These are phyloP conservation scores for Coemansia sp. DNA, from an alignment of 192 early-diverging fungal species.

Conservation along the genomic window DNA sequence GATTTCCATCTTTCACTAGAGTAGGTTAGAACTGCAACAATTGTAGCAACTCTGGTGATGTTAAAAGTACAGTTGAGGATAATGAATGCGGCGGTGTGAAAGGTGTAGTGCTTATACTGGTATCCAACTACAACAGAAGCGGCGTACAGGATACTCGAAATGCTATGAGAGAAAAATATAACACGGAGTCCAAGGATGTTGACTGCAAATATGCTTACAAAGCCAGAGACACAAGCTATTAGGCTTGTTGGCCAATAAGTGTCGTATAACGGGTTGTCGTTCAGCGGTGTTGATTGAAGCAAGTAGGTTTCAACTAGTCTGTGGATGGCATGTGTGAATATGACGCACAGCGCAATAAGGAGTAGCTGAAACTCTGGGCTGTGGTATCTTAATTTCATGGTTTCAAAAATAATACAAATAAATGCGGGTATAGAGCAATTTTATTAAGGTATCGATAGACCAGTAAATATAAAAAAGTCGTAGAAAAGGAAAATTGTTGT, in stretches of 20 bases:
- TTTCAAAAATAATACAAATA: background rate
- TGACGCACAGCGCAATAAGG: slow-evolving; percentile 16
- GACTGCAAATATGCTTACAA: slow-evolving; percentile 30
- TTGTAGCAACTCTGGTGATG: slow-evolving; percentile 30
- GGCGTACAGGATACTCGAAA: slow-evolving; percentile 24
- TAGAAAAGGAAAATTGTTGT: too few species aligned
- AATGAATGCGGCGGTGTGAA: slow-evolving; percentile 14
- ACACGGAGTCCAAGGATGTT: slow-evolving; percentile 30
- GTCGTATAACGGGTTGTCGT: slow-evolving; percentile 33
- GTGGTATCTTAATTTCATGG: slow-evolving; percentile 23
- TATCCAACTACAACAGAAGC: slow-evolving; percentile 31
- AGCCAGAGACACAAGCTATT: slow-evolving; percentile 25
- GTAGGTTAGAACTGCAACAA: slow-evolving; percentile 36
- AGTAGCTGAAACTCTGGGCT: slow-evolving; percentile 30
- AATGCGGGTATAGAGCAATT: background rate
- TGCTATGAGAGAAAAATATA: slow-evolving; percentile 23
- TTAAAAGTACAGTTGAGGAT: slow-evolving; percentile 25
- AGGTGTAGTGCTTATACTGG: slow-evolving; percentile 2
- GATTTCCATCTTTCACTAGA: slow-evolving; percentile 45
- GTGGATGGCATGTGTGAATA: slow-evolving; percentile 25
- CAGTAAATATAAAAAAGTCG: background rate
- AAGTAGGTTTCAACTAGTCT: slow-evolving; percentile 31
- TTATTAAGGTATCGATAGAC: too few species aligned
- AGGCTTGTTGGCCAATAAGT: slow-evolving; percentile 31
- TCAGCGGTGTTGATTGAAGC: slow-evolving; percentile 19